Conservation (phyloP, 768 basidiomycete species). For the Serendipita sp. region DNA sequence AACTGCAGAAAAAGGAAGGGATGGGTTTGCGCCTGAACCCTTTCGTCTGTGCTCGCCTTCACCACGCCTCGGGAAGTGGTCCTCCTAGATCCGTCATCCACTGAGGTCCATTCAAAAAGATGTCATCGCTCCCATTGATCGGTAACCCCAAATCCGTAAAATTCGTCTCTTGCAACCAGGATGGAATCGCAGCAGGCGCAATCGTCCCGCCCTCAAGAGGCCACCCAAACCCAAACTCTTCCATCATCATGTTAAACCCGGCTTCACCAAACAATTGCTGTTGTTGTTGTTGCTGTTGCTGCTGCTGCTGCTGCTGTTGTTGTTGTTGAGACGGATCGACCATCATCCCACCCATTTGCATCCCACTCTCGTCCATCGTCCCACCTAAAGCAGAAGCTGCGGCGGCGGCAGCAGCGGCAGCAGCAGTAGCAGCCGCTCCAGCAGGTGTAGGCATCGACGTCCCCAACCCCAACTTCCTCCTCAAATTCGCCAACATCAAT, state of each 20-base stretch:
- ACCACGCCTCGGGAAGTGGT: slow-evolving; percentile 7
- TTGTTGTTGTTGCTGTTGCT: neutral
- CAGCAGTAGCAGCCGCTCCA: neutral
- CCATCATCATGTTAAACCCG: slow-evolving; percentile 39
- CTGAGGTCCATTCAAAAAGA: slow-evolving; percentile 38
- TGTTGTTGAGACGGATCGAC: neutral
- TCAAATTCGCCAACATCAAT: slow-evolving; percentile 83
- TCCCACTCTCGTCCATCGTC: slow-evolving; percentile 13
- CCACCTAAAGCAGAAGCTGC: neutral
- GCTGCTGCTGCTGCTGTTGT: slow-evolving; percentile 10
- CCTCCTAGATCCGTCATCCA: slow-evolving; percentile 5
- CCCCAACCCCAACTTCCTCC: slow-evolving; percentile 64
- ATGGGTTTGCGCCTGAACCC: too few species aligned
- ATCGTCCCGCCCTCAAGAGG: slow-evolving; percentile 40
- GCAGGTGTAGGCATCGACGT: slow-evolving; percentile 16
- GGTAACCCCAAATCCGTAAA: slow-evolving; percentile 80
- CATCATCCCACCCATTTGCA: neutral
- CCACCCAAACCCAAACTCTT: slow-evolving; percentile 70
- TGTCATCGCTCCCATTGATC: slow-evolving; percentile 78
- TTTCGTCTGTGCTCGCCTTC: neutral
- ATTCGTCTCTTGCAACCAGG: slow-evolving; percentile 88
- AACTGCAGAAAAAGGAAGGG: too few species aligned
- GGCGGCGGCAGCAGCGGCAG: slow-evolving; percentile 4
- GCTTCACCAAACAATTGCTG: slow-evolving; percentile 6
- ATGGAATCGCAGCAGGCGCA: slow-evolving; percentile 66